Conservation (phyloP, 345 rosid genomes). For the Populus alba region DNA sequence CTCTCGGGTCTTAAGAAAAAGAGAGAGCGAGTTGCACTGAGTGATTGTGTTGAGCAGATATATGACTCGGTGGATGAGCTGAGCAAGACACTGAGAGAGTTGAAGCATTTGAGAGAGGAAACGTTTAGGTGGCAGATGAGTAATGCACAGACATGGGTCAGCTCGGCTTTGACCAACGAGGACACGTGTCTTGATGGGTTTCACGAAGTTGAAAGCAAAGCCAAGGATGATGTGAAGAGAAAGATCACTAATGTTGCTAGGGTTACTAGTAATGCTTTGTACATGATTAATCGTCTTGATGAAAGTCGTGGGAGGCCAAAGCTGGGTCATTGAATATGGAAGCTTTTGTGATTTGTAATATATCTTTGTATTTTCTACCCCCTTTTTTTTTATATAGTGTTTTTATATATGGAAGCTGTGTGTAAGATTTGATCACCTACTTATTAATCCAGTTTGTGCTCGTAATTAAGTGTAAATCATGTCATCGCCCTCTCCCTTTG, state of each 20-base stretch:
- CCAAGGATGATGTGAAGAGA: constrained; percentile 44
- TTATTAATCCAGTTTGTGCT: no score
- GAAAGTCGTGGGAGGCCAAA: constrained; percentile 23
- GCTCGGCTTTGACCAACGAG: constrained; percentile 79
- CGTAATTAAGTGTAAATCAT: no score
- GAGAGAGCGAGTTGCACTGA: constrained; percentile 47
- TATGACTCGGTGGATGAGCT: constrained; percentile 67
- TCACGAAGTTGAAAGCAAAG: constrained; percentile 34
- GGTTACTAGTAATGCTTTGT: constrained; percentile 83
- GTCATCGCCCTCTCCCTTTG: no score
- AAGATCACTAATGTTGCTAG: constrained; percentile 59
- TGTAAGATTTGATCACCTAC: no score
- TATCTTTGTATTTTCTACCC: background rate
- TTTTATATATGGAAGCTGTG: no score
- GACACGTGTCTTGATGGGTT: constrained; percentile 93
- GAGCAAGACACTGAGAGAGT: constrained; percentile 45
- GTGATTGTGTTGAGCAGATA: constrained; percentile 76
- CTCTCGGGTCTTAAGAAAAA: constrained; percentile 18
- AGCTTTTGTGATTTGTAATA: background rate
- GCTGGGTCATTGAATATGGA: background rate
- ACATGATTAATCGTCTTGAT: constrained; percentile 65
- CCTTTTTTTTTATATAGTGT: background rate
- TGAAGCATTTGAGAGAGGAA: constrained; percentile 56
- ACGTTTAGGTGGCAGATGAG: constrained; percentile 62
- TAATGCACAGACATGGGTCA: constrained; percentile 82